These are phyloP conservation scores for Xanthoceras sorbifolium DNA, from an alignment of 345 rosid species.

Conservation along the genomic window DNA sequence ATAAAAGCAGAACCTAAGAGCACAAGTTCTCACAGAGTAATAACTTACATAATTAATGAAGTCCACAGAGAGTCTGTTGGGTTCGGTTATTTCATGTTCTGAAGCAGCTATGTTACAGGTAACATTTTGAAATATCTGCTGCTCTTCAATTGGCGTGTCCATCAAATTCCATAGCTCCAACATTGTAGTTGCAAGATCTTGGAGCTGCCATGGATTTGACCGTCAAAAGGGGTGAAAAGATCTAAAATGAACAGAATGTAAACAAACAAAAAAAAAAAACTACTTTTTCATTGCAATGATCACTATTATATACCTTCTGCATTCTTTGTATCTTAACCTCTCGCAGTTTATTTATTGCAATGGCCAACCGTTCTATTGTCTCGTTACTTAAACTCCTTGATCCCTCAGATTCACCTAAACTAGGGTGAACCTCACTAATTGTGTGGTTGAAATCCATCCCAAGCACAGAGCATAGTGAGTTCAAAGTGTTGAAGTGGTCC, in stretches of 20 bases:
- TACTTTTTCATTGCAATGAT: not conserved
- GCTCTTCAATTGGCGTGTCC: conserved; percentile 98
- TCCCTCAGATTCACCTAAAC: conserved; percentile 55
- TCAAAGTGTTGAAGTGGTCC: conserved; percentile 48
- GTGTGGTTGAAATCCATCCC: conserved; percentile 69
- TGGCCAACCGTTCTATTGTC: conserved; percentile 53
- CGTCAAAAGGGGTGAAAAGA: conserved; percentile 6
- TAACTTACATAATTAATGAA: conserved; percentile 75
- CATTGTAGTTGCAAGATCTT: conserved; percentile 93
- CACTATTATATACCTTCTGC: conserved; percentile 58
- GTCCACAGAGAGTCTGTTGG: conserved; percentile 79
- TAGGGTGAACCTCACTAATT: conserved; percentile 57
- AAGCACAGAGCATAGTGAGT: conserved; percentile 66
- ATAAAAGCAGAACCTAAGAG: conserved; percentile 10
- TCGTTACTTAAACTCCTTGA: conserved; percentile 54
- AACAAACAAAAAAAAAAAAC: conserved; percentile 17
- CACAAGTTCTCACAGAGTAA: conserved; percentile 1
- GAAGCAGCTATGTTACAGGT: conserved; percentile 95
- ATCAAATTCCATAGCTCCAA: conserved; percentile 95
- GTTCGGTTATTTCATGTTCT: conserved; percentile 87
- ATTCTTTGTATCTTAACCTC: conserved; percentile 85
- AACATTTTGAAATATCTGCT: conserved; percentile 80
- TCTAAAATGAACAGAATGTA: not conserved
- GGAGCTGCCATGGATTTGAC: conserved; percentile 60
- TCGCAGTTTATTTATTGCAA: conserved; percentile 51